These are phyloP conservation scores for Pleurotus giganteus DNA, from an alignment of 768 basidiomycete genomes.

Conservation along the genomic window DNA sequence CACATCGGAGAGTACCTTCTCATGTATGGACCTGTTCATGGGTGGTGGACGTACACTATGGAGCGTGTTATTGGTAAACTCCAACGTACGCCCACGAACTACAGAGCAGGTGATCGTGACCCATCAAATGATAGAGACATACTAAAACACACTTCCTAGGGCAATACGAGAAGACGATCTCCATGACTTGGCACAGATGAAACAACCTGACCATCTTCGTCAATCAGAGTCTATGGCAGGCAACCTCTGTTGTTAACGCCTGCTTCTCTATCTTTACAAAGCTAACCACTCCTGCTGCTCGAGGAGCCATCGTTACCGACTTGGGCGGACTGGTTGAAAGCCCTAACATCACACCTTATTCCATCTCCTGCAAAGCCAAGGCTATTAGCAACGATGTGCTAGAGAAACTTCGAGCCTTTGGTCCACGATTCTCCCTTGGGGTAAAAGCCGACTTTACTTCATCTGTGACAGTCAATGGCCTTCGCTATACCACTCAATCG, in stretches of 20 bases:
- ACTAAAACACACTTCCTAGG: not conserved
- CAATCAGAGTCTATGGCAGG: not conserved
- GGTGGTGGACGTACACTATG: conserved; percentile 29
- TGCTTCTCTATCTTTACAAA: not conserved
- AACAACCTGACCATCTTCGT: not conserved
- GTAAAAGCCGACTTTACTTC: not conserved
- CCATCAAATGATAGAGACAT: not conserved
- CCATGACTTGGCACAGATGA: not conserved
- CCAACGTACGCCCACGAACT: conserved; percentile 17
- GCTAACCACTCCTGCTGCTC: not conserved
- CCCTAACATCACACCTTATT: not conserved
- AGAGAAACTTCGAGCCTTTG: not conserved
- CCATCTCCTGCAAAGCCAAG: not conserved
- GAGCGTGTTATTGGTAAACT: conserved; percentile 21
- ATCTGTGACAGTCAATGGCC: not conserved
- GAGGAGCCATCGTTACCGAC: not conserved
- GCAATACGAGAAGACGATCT: not conserved
- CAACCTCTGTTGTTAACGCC: not conserved
- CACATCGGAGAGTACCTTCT: conserved; percentile 24
- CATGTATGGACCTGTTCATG: conserved; percentile 23
- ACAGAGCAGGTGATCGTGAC: conserved; percentile 16
- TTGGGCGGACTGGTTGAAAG: not conserved
- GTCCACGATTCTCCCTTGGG: not conserved
- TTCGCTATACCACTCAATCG: not conserved
- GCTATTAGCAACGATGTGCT: not conserved